Evolutionary conservation across 768 basidiomycete genomes (phyloP), one percentile per base, ranked within the genome.

Genomic region (Coprinellus micaceus): DNA sequence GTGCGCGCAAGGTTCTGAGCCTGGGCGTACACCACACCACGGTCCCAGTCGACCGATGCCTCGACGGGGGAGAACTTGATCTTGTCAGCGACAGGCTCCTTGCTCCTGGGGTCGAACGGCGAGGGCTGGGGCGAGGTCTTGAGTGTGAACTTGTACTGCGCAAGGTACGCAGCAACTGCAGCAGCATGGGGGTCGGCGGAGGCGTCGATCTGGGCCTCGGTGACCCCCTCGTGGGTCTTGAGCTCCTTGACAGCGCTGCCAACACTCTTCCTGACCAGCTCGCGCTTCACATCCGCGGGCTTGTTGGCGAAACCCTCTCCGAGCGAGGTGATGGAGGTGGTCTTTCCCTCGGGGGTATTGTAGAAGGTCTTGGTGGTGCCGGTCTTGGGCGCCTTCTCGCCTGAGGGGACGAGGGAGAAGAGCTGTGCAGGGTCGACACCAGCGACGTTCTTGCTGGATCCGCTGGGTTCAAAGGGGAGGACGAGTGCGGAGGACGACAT

Each of bases 1-100:
- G 89, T 91, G 41, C 89, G 80, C 24, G 89, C 89, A 58, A 89
- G 71, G 66, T 92, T 93, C 71, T 93, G 91, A 3, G 87, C 83
- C 50, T 85, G 74, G 1, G 85, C 90, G 62, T 90, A 93, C 24
- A 86, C 61, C 3, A 82, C 78, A 37, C 92, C 92, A 6, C 80
- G 76, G 36, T 89, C 79, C 91, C 91, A 90, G 57, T 83, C 85
- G 62, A 76, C 67, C 6, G 83, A 82, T 2, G 62, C 53, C 6
- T 76, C 63, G 11, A 80, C 57, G 3, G 88, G 79, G 4, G 70
- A 65, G 39, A 89, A 70, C 1, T 67, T 66, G 10, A 85, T 61
- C 58, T 82, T 79, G 39, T 79, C 77, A 0, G 82, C 78, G 21
- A 78, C 70, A 3, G 79, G 70, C 28, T 82, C 77, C 52, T 72